Conservation (phyloP, 768 basidiomycete genomes). For the Kwoniella mangroviensis region DNA sequence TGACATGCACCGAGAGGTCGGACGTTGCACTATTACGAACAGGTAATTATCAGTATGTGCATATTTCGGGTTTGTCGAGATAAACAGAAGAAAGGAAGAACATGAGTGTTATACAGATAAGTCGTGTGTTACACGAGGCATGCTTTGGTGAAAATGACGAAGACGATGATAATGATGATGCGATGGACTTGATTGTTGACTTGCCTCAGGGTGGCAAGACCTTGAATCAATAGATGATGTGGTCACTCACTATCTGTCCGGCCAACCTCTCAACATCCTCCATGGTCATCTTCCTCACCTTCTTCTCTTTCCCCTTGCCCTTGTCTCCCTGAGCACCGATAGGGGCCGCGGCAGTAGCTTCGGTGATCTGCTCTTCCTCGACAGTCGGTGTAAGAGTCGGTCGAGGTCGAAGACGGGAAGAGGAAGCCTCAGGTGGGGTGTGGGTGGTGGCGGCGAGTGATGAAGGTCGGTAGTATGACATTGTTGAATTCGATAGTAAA, state of each 20-base stretch:
- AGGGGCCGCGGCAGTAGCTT: neutral
- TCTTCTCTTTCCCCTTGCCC: slow-evolving; percentile 14
- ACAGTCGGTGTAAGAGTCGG: slow-evolving; percentile 11
- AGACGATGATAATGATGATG: neutral
- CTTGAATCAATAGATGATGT: neutral
- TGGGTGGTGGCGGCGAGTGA: slow-evolving; percentile 3
- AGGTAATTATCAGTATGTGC: neutral
- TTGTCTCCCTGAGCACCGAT: slow-evolving; percentile 1
- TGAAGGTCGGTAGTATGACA: slow-evolving; percentile 25
- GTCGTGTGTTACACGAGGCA: slow-evolving; percentile 1
- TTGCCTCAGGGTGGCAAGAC: slow-evolving; percentile 7
- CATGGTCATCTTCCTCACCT: slow-evolving; percentile 15
- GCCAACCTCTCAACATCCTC: slow-evolving; percentile 20
- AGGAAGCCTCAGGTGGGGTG: slow-evolving; percentile 11
- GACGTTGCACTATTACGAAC: slow-evolving; percentile 24
- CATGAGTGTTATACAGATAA: neutral
- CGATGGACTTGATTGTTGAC: neutral
- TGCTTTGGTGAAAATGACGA: neutral
- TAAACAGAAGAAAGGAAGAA: neutral
- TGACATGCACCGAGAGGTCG: slow-evolving; percentile 24
- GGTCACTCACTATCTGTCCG: slow-evolving; percentile 19
- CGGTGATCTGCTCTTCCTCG: neutral
- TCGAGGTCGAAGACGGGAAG: slow-evolving; percentile 7
- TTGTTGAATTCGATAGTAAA: neutral
- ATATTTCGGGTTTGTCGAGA: neutral